phyloP scores from a whole-genome alignment of 768 basidiomycete genomes.

The Calocybe gangraenosa region DNA sequence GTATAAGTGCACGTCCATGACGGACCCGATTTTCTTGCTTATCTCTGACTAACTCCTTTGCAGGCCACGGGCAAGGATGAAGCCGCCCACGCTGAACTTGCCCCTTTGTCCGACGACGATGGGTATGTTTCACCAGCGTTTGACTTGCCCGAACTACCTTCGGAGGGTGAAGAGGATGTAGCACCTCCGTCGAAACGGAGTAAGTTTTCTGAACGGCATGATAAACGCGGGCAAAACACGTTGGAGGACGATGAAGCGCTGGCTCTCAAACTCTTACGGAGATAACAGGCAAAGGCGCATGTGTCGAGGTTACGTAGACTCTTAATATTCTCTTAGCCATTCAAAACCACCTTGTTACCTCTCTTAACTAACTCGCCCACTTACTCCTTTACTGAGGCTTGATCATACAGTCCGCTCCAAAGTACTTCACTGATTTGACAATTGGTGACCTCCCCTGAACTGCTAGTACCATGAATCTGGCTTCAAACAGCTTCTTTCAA shows the following conservation, averaged over 20 bases:
- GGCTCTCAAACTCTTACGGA: constrained; percentile 56
- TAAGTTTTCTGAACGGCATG: constrained; percentile 12
- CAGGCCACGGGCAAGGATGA: constrained; percentile 27
- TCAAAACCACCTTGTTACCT: too few species aligned
- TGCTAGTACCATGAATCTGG: too few species aligned
- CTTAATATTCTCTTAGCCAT: too few species aligned
- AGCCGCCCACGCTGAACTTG: constrained; percentile 26
- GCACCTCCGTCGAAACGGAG: constrained; percentile 29
- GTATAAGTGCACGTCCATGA: constrained; percentile 10
- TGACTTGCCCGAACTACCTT: constrained; percentile 32
- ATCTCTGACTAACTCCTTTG: constrained; percentile 7
- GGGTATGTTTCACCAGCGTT: constrained; percentile 72
- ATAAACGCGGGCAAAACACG: constrained; percentile 9
- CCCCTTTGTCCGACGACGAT: constrained; percentile 39
- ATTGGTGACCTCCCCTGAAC: too few species aligned
- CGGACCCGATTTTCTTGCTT: background rate
- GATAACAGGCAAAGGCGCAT: too few species aligned
- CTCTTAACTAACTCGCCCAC: too few species aligned
- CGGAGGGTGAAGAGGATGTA: constrained; percentile 26
- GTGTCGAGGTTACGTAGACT: too few species aligned
- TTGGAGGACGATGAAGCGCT: constrained; percentile 45
- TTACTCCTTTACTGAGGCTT: too few species aligned
- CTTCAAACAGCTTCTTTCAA: too few species aligned
- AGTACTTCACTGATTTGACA: too few species aligned
- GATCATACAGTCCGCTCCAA: too few species aligned